These are phyloP conservation scores for Symmetrospora coprosmae DNA, from an alignment of 768 basidiomycete genomes.

Conservation along the genomic window DNA sequence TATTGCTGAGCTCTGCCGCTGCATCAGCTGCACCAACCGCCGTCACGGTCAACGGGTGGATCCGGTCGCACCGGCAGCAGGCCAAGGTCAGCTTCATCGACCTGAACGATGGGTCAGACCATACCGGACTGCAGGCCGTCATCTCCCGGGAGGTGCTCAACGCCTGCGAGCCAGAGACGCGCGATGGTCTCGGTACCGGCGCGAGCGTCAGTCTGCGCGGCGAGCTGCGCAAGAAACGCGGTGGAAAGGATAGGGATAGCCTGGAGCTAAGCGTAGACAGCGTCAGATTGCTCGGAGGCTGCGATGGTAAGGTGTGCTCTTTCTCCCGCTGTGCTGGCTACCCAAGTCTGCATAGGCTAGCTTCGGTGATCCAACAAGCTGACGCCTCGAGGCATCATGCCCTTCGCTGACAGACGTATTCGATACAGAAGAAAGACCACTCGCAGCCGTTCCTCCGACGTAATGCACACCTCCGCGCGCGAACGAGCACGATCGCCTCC, in stretches of 20 bases:
- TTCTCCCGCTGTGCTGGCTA: too few relatives aligned
- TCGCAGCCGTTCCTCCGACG: slow-evolving; percentile 68
- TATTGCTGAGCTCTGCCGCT: neutral
- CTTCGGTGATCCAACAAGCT: neutral
- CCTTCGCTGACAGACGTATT: slow-evolving; percentile 61
- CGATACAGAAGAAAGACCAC: slow-evolving; percentile 77
- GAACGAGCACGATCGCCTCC: slow-evolving; percentile 56
- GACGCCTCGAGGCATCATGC: too few relatives aligned
- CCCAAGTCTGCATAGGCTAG: too few relatives aligned
- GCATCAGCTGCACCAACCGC: neutral
- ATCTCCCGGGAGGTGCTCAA: slow-evolving; percentile 22
- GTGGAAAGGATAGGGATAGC: slow-evolving; percentile 1
- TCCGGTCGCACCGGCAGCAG: slow-evolving; percentile 26
- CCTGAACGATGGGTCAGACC: slow-evolving; percentile 27
- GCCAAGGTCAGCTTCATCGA: slow-evolving; percentile 31
- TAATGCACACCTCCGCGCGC: slow-evolving; percentile 69
- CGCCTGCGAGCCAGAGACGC: neutral
- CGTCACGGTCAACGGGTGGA: slow-evolving; percentile 27
- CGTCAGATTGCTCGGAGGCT: slow-evolving; percentile 27
- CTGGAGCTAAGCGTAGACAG: slow-evolving; percentile 26
- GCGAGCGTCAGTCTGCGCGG: slow-evolving; percentile 26
- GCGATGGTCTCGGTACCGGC: slow-evolving; percentile 9
- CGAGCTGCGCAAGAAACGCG: slow-evolving; percentile 21
- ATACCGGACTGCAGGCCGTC: slow-evolving; percentile 29
- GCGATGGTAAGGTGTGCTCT: slow-evolving; percentile 26